Evolutionary conservation across 768 basidiomycete genomes (phyloP).

Genomic region (Rossbeevera mucosa): DNA sequence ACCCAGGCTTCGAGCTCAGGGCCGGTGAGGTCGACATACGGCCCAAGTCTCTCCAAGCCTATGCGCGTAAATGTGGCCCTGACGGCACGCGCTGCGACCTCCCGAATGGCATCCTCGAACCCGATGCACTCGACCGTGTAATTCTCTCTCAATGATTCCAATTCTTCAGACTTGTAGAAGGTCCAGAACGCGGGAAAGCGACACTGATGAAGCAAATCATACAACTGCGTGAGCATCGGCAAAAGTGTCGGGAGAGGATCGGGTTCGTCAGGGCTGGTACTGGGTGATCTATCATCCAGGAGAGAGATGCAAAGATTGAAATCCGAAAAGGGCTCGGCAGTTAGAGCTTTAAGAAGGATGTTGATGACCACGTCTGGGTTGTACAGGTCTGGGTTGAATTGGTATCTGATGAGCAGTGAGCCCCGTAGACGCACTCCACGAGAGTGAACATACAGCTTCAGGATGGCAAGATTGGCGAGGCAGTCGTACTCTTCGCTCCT

Average conservation of each 20-base stretch:
- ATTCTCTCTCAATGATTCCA: slow-evolving; percentile 74
- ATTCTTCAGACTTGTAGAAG: slow-evolving; percentile 62
- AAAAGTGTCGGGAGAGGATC: slow-evolving; percentile 74
- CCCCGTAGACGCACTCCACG: not conserved
- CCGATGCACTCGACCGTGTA: slow-evolving; percentile 81
- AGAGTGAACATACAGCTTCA: slow-evolving; percentile 66
- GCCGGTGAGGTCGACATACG: slow-evolving; percentile 69
- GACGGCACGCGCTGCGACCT: slow-evolving; percentile 73
- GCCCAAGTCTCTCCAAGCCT: slow-evolving; percentile 57
- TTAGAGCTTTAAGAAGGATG: slow-evolving; percentile 89
- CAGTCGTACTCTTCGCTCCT: slow-evolving; percentile 89
- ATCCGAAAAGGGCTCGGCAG: slow-evolving; percentile 82
- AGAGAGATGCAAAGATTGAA: slow-evolving; percentile 93
- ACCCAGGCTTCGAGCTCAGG: slow-evolving; percentile 57
- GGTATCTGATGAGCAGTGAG: slow-evolving; percentile 56
- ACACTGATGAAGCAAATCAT: slow-evolving; percentile 73
- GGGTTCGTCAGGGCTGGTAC: slow-evolving; percentile 63
- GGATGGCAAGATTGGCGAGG: slow-evolving; percentile 89
- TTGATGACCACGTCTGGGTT: slow-evolving; percentile 92
- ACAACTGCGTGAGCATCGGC: slow-evolving; percentile 61
- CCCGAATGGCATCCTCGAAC: slow-evolving; percentile 79
- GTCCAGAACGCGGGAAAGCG: slow-evolving; percentile 87
- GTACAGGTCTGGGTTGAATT: slow-evolving; percentile 91
- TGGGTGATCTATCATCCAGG: slow-evolving; percentile 67
- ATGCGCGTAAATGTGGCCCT: slow-evolving; percentile 77